A percentile compares a stretch with the other conserved stretches of the same genome.
These are phyloP conservation scores for Suillus alpinus DNA, from an alignment of 768 basidiomycete species.

Conservation along the genomic window DNA sequence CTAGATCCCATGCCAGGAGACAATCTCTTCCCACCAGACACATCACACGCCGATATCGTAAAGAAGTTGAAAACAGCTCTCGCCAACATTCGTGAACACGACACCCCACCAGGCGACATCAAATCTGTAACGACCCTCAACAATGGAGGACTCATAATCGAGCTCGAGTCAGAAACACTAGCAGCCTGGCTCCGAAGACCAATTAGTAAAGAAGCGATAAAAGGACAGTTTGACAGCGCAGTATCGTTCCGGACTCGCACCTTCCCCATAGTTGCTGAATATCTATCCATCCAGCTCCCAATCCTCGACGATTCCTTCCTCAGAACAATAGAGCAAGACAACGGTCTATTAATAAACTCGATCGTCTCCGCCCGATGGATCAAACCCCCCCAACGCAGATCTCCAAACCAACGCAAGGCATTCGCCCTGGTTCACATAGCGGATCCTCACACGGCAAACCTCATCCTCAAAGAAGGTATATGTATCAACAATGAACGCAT, in stretches of 20 bases:
- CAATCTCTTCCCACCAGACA: no score
- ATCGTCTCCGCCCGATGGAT: constrained; percentile 24
- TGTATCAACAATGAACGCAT: constrained; percentile 9
- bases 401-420: constrained; percentile 16
- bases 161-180: constrained; percentile 10
- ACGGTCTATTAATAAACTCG: not conserved
- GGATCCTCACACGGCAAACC: no score
- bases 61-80: no score
- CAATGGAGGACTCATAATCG: constrained; percentile 15
- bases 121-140: not conserved
- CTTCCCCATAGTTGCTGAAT: constrained; percentile 16
- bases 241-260: constrained; percentile 3
- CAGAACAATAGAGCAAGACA: constrained; percentile 15
- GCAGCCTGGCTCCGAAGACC: constrained; percentile 17
- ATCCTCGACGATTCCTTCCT: not conserved
- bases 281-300: constrained; percentile 19
- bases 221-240: not conserved
- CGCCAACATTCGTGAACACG: no score
- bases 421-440: constrained; percentile 1
- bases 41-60: no score
- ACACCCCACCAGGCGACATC: not conserved
- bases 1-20: no score
- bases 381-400: constrained; percentile 16
- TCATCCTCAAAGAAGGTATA: no score
- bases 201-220: constrained; percentile 5